Base-by-base conservation (phyloP, 2,329 filamentous ascomycete species). In the Cryphonectria parasitica region DNA sequence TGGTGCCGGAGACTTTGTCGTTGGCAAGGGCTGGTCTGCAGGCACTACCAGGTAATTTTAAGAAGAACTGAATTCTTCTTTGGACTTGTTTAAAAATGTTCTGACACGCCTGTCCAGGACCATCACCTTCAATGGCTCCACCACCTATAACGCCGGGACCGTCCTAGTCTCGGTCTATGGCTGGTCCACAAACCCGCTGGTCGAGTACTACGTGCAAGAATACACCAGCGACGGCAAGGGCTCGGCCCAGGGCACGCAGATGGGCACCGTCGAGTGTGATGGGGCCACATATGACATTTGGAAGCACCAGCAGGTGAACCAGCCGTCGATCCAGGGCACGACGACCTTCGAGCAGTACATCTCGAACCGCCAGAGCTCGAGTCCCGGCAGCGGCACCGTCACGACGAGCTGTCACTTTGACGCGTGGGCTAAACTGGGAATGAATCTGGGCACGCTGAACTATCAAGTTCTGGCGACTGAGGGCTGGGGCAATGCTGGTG, bases 21-120 rank as follows among this genome's bases (percentile, higher is more conserved):
- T 82, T 72, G 88, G 87, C 67, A 89, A 89, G 77, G 88, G 88
- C 62, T 89, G 88, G 87, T 83, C 81, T 67, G 83, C 84, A 45
- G 88, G 87, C 62, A 81, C 79, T 54, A 79, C 79, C 22, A 81
- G 85, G 86, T 88, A 81, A 61, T 61, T n/a, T 45, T 64, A 52
- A 43, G 19, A 22, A 22, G 1, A 5, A 1, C 17, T 8, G 43
- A 49, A 5, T 1, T 22, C 19, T 49, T 5, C 6, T 22, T 7
- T 39, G 10, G 6, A 6, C 7, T 6, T 49, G 17, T 5, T 8
- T 8, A 19, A 28, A 19, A 3, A 22, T 15, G n/a, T 25, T 34
- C 66, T 63, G 2, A 70, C 56, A 15, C 10, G 5, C 45, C 25
- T 34, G 28, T 54, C 13, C 28, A 79, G 78, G 5, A 77, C 74